Conservation (phyloP, 306 rosid species). For the Quercus bicolor region DNA sequence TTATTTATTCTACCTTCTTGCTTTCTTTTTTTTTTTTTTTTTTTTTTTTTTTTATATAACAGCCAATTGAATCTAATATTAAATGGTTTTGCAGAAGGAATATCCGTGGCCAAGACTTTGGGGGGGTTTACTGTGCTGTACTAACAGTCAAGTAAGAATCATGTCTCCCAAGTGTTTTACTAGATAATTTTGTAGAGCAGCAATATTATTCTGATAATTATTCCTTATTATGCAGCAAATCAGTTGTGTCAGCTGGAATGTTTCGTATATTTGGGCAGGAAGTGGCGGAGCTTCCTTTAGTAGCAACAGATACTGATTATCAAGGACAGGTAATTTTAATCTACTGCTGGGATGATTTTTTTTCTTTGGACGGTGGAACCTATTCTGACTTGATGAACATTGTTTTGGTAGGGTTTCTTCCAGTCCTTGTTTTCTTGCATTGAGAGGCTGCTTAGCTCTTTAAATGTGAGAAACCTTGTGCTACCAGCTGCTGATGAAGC, state of each 20-base stretch:
- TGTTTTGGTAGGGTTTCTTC: constrained; percentile 65
- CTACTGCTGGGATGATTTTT: neutral
- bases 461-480: constrained; percentile 53
- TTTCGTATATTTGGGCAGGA: constrained; percentile 85
- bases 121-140: constrained; percentile 87
- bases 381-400: neutral
- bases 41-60: neutral
- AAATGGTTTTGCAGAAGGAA: constrained; percentile 50
- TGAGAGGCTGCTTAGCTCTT: constrained; percentile 47
- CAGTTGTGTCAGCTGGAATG: constrained; percentile 74
- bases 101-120: constrained; percentile 79
- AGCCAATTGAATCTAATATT: neutral
- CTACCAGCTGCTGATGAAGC: constrained; percentile 76
- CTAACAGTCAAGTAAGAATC: constrained; percentile 75
- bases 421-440: constrained; percentile 60
- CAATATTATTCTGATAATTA: neutral
- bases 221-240: constrained; percentile 37
- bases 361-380: neutral
- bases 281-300: constrained; percentile 93
- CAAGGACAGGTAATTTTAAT: constrained; percentile 76
- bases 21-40: neutral
- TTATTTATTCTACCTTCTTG: neutral
- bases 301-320: constrained; percentile 65
- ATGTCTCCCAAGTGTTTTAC: neutral
- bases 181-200: neutral